These are phyloP conservation scores for Yamadazyma sp. DNA, from an alignment of 1,139 yeast species.

Conservation along the genomic window DNA sequence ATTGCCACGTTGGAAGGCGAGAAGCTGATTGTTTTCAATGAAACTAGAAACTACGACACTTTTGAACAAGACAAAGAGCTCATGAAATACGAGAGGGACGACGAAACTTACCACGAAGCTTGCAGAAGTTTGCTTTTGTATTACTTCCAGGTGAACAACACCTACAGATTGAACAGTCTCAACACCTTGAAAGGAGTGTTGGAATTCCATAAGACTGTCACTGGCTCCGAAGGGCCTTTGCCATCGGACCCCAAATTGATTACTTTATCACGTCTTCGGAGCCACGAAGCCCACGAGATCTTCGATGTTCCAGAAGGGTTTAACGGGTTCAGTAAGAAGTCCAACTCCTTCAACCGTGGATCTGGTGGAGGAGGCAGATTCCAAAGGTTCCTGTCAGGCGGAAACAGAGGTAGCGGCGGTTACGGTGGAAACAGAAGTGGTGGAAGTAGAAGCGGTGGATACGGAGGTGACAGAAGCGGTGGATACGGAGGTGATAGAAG, in stretches of 20 bases:
- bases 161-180: conserved; percentile 23
- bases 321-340: conserved; percentile 5
- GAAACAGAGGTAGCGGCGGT: conserved; percentile 1
- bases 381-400: neutral
- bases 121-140: conserved; percentile 31
- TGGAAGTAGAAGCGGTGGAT: neutral
- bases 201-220: conserved; percentile 8
- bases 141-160: conserved; percentile 27
- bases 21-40: conserved; percentile 52
- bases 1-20: conserved; percentile 39
- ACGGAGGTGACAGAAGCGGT: neutral
- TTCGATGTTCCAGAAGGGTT: conserved; percentile 23
- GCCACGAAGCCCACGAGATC: conserved; percentile 19
- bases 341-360: conserved; percentile 6
- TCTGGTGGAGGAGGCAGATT: conserved; percentile 1
- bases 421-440: neutral
- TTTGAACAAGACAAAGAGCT: conserved; percentile 14
- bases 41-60: conserved; percentile 20
- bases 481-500: neutral
- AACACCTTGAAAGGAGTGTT: conserved; percentile 11
- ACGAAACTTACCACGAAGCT: conserved; percentile 16
- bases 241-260: conserved; percentile 1
- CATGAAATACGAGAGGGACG: conserved; percentile 9
- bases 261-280: conserved; percentile 9
- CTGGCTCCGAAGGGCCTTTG: conserved; percentile 1